phyloP scores from a whole-genome alignment of 2,329 filamentous ascomycete species.

The Colletotrichum eremochloae region DNA sequence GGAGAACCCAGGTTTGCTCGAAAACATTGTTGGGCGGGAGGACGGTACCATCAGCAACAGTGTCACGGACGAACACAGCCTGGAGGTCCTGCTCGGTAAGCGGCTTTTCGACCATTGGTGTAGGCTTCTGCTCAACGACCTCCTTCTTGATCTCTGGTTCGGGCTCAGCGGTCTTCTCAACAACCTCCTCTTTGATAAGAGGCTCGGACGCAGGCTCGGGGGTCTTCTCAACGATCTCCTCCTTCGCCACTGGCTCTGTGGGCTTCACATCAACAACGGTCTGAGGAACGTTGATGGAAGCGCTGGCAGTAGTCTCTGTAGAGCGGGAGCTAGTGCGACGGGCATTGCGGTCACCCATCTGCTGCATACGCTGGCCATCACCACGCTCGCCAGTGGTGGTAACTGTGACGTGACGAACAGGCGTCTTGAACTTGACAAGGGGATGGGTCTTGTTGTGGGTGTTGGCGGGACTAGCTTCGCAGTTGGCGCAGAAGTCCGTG shows the following conservation, averaged over 20 bases:
- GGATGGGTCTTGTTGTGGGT: conserved; percentile 96
- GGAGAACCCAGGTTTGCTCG: conserved; percentile 90
- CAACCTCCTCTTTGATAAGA: conserved; percentile 36
- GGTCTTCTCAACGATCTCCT: conserved; percentile 47
- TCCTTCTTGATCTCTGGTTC: conserved; percentile 37
- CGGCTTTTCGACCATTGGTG: conserved; percentile 44
- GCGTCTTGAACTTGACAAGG: conserved; percentile 95
- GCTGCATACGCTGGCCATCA: conserved; percentile 72
- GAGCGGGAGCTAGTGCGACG: conserved; percentile 59
- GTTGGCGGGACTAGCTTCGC: conserved; percentile 89
- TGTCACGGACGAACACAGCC: conserved; percentile 81
- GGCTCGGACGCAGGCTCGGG: conserved; percentile 43
- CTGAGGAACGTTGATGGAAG: conserved; percentile 68
- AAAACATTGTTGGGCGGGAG: conserved; percentile 81
- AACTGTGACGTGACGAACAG: conserved; percentile 88
- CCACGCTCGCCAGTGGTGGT: conserved; percentile 85
- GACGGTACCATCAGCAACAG: conserved; percentile 81
- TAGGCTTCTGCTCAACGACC: conserved; percentile 44
- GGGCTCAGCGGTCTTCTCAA: conserved; percentile 44
- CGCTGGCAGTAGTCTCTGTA: conserved; percentile 66
- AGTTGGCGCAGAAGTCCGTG: conserved; percentile 93
- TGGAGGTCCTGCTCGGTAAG: conserved; percentile 52
- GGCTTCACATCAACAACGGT: conserved; percentile 82
- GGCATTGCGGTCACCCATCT: conserved; percentile 75
- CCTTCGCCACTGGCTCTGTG: conserved; percentile 55